Conservation (phyloP, 495 filamentous ascomycete species). For the Aspergillus panamensis region DNA sequence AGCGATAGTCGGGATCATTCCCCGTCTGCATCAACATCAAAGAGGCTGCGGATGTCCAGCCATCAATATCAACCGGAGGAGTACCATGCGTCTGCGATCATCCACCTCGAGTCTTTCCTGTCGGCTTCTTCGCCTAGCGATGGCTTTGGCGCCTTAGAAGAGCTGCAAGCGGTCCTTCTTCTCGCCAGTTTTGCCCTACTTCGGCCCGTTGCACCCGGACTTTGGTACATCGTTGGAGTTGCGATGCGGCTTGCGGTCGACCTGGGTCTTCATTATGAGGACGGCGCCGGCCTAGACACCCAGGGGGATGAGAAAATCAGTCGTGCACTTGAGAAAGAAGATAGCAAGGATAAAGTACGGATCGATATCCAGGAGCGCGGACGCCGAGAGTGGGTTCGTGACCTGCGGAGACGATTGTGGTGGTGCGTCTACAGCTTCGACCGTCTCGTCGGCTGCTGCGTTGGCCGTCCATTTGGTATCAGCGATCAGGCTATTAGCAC, state of each 20-base stretch:
- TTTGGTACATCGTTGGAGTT: slow-evolving; percentile 97
- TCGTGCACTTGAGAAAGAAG: slow-evolving; percentile 14
- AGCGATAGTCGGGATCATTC: slow-evolving; percentile 29
- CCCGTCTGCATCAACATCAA: slow-evolving; percentile 40
- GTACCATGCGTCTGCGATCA: slow-evolving; percentile 90
- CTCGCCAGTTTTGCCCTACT: slow-evolving; percentile 88
- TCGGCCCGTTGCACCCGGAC: slow-evolving; percentile 83
- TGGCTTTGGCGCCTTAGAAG: slow-evolving; percentile 77
- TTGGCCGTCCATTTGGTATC: slow-evolving; percentile 90
- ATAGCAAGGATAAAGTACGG: slow-evolving; percentile 27
- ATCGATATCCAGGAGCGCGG: slow-evolving; percentile 62
- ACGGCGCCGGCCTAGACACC: slow-evolving; percentile 66
- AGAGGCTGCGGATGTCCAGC: slow-evolving; percentile 49
- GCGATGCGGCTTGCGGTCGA: slow-evolving; percentile 88
- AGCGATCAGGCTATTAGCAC: slow-evolving; percentile 92
- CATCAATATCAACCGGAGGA: slow-evolving; percentile 86
- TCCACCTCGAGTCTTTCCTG: slow-evolving; percentile 85
- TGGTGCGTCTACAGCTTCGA: slow-evolving; percentile 97
- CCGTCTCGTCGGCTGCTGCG: slow-evolving; percentile 84
- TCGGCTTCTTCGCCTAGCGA: slow-evolving; percentile 59
- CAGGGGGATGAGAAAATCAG: slow-evolving; percentile 33
- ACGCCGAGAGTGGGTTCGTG: slow-evolving; percentile 78
- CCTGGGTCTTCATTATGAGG: slow-evolving; percentile 89
- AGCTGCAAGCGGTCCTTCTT: slow-evolving; percentile 86
- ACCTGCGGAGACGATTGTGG: slow-evolving; percentile 84